These are phyloP conservation scores for Leptoxyphium fumago DNA, from an alignment of 2,329 filamentous ascomycete genomes.

Conservation along the genomic window DNA sequence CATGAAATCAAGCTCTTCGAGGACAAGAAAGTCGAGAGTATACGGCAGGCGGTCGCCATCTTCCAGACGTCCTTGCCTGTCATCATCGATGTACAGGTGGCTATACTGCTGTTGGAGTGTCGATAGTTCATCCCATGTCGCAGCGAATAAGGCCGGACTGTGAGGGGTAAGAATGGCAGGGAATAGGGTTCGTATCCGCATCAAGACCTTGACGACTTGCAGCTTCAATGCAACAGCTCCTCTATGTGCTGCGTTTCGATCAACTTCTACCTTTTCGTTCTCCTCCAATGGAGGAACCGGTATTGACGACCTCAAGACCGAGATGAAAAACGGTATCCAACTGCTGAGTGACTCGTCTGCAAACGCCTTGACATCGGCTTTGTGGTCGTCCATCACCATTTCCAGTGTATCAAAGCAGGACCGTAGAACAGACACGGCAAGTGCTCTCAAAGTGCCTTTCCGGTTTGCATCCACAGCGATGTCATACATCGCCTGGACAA, in stretches of 20 bases:
- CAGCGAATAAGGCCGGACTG: conserved; percentile 67
- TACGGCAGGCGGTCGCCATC: conserved; percentile 87
- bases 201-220: conserved; percentile 78
- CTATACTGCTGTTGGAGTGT: conserved; percentile 59
- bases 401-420: conserved; percentile 89
- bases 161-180: conserved; percentile 68
- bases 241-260: conserved; percentile 54
- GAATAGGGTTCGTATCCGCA: conserved; percentile 78
- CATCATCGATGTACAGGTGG: conserved; percentile 70
- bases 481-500: conserved; percentile 70
- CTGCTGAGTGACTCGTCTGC: conserved; percentile 65
- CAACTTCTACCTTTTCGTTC: conserved; percentile 42
- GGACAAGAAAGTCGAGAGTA: conserved; percentile 79
- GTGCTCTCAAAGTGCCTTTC: conserved; percentile 57
- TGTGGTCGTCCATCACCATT: conserved; percentile 90
- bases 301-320: conserved; percentile 58
- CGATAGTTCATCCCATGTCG: conserved; percentile 77
- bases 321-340: conserved; percentile 84
- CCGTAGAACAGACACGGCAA: conserved; percentile 82
- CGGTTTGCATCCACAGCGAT: conserved; percentile 63
- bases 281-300: conserved; percentile 47
- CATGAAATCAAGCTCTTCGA: conserved; percentile 91
- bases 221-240: conserved; percentile 76
- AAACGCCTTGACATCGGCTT: conserved; percentile 71
- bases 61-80: conserved; percentile 75